A percentile compares a stretch with the other conserved stretches of the same genome.
Evolutionary conservation across 306 rosid genomes (phyloP).

Genomic region (Geum urbanum): DNA sequence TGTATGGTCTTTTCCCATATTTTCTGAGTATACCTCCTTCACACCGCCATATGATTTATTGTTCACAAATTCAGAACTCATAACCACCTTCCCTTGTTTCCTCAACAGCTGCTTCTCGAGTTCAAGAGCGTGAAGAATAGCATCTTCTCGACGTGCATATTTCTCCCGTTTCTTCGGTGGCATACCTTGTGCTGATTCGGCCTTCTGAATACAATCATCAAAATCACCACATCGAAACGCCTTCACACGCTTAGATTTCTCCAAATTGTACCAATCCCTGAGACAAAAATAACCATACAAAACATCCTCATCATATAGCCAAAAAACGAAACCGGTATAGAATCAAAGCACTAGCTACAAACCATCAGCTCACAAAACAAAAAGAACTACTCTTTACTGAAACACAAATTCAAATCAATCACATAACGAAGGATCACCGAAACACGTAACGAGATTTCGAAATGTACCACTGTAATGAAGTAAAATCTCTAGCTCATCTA

Average conservation of each 20-base stretch:
- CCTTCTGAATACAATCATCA: constrained; percentile 93
- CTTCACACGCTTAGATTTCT: constrained; percentile 96
- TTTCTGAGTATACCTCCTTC: constrained; percentile 35
- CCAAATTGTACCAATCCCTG: constrained; percentile 98
- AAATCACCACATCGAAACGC: constrained; percentile 92
- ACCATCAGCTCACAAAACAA: neutral
- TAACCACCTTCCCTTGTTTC: constrained; percentile 55
- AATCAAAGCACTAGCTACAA: constrained; percentile 1
- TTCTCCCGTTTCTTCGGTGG: constrained; percentile 93
- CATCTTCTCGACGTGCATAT: constrained; percentile 98
- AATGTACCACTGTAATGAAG: neutral
- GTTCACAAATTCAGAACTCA: constrained; percentile 36
- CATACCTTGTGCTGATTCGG: constrained; percentile 82
- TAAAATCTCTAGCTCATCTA: neutral
- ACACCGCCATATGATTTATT: constrained; percentile 36
- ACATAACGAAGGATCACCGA: no score
- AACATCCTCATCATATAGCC: constrained; percentile 12
- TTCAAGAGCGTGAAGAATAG: constrained; percentile 89
- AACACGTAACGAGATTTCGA: neutral
- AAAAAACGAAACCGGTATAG: neutral
- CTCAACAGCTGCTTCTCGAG: constrained; percentile 70
- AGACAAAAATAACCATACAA: constrained; percentile 24
- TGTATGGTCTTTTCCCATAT: constrained; percentile 32
- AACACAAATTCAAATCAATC: neutral
- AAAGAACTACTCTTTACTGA: neutral